A percentile compares a stretch with the other conserved stretches of the same genome.
Conservation (phyloP, 2,329 filamentous ascomycete genomes). For the Penicillium verrucosum region DNA sequence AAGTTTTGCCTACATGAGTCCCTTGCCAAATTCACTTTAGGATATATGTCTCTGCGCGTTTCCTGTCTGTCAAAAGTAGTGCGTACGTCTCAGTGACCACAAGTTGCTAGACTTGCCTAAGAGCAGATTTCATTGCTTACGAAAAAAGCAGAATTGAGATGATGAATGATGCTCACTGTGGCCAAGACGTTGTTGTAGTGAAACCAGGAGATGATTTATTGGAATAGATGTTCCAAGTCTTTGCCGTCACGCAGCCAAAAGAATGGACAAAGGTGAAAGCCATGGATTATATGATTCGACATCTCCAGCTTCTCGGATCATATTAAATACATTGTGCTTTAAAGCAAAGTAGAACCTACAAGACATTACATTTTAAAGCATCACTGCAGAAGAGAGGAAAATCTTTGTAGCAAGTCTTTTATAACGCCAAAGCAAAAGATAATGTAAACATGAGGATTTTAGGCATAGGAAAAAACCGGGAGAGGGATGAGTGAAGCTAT, state of each 20-base stretch:
- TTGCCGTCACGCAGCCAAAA: not conserved
- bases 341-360: not conserved
- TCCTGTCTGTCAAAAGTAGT: not conserved
- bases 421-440: not conserved
- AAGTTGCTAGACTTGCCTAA: not conserved
- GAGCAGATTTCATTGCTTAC: not conserved
- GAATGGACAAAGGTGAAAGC: not conserved
- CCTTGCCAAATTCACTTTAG: not conserved
- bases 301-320: not conserved
- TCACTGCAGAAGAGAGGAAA: not conserved
- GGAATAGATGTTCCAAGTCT: not conserved
- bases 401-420: not conserved
- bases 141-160: not conserved
- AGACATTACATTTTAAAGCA: not conserved
- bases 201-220: not conserved
- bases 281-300: not conserved
- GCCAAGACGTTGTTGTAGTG: not conserved
- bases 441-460: not conserved
- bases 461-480: not conserved
- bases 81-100: not conserved
- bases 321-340: not conserved
- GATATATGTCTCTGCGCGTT: not conserved
- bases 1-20: not conserved
- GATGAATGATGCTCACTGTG: not conserved
- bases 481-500: not conserved